These are phyloP conservation scores for Paecilomyces sp. DNA, from an alignment of 2,329 filamentous ascomycete species.

Conservation along the genomic window DNA sequence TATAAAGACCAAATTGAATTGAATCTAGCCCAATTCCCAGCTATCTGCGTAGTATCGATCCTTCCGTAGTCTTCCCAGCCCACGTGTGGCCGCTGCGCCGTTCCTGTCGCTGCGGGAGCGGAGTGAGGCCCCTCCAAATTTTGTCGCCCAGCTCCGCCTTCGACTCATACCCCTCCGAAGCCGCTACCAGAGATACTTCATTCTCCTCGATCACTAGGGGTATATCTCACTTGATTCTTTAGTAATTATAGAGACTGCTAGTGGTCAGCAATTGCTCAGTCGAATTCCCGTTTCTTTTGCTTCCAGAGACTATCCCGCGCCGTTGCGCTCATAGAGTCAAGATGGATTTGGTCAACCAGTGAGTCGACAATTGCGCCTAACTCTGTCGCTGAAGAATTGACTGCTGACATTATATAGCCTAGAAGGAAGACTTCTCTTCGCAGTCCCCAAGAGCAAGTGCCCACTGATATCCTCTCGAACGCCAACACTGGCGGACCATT, in stretches of 20 bases:
- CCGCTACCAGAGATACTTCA: not conserved
- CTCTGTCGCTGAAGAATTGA: not conserved
- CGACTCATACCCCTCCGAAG: not conserved
- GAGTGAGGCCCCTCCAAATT: not conserved
- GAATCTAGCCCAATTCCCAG: not conserved
- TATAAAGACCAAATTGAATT: not conserved
- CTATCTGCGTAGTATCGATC: not conserved
- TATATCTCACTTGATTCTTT: not conserved
- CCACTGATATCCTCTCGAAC: conserved; percentile 6
- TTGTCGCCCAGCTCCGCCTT: not conserved
- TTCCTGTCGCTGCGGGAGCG: not conserved
- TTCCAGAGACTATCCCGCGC: conserved; percentile 12
- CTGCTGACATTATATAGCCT: conserved; percentile 53
- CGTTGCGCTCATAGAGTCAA: conserved; percentile 8
- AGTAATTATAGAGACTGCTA: not conserved
- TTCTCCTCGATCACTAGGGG: not conserved
- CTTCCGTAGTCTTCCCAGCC: not conserved
- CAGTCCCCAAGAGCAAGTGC: conserved; percentile 90
- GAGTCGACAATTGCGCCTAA: conserved; percentile 22
- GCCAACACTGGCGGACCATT: not conserved
- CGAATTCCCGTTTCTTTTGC: not conserved
- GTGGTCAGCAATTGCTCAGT: not conserved
- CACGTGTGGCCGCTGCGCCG: not conserved
- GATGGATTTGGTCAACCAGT: conserved; percentile 60
- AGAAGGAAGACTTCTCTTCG: conserved; percentile 88